phyloP scores from a whole-genome alignment of 371 early-diverging fungal species.

The Mucor saturninus region DNA sequence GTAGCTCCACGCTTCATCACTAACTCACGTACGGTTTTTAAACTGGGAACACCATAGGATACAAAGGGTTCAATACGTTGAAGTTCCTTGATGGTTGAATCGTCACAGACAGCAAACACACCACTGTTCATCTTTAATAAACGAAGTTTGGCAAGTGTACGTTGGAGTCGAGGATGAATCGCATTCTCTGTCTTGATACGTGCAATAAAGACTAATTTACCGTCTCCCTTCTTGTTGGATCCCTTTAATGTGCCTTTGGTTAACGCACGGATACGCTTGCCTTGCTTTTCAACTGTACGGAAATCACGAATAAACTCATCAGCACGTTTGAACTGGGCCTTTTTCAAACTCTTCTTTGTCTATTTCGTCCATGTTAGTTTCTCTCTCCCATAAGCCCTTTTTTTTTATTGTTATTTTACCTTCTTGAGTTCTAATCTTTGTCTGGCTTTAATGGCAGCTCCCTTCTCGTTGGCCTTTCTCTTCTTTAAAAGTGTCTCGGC shows the following conservation, averaged over 20 bases:
- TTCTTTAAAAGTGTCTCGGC: constrained; percentile 97
- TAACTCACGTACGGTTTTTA: constrained; percentile 97
- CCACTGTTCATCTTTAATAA: constrained; percentile 97
- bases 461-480: constrained; percentile 89
- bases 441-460: constrained; percentile 74
- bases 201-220: constrained; percentile 95
- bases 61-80: constrained; percentile 96
- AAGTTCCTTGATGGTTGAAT: constrained; percentile 94
- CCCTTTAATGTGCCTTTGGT: constrained; percentile 78
- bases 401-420: constrained; percentile 51
- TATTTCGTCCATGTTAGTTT: neutral
- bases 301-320: constrained; percentile 94
- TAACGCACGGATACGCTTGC: constrained; percentile 78
- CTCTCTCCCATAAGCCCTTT: neutral
- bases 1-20: constrained; percentile 99
- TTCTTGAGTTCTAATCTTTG: constrained; percentile 62
- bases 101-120: constrained; percentile 95
- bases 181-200: constrained; percentile 93
- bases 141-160: constrained; percentile 95
- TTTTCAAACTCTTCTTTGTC: constrained; percentile 32
- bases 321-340: constrained; percentile 93
- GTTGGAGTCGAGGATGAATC: constrained; percentile 95
- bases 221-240: constrained; percentile 87
- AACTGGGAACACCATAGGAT: constrained; percentile 93
- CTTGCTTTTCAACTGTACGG: constrained; percentile 82